Percentiles rank a stretch among this genome's conserved stretches.
Conservation (phyloP, 331 rosid species). For the Quercus tomentella region DNA sequence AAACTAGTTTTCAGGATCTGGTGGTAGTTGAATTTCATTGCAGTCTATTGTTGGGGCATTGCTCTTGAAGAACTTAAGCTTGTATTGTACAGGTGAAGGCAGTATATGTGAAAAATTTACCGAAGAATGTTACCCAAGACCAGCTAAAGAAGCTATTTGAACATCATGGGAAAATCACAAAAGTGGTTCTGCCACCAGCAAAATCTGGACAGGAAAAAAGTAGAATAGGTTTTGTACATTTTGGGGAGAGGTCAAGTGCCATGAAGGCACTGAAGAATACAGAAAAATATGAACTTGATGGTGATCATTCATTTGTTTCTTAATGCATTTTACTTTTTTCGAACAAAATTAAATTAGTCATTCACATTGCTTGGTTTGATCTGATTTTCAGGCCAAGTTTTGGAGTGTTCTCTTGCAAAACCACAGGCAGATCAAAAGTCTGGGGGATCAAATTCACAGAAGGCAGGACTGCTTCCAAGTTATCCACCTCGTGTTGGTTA, state of each 20-base stretch:
- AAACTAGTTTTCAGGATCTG: not conserved
- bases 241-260: constrained; percentile 86
- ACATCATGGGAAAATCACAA: constrained; percentile 87
- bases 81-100: constrained; percentile 74
- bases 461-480: constrained; percentile 75
- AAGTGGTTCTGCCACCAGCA: constrained; percentile 94
- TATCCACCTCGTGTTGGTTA: constrained; percentile 76
- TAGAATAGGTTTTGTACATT: constrained; percentile 95
- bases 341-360: constrained; percentile 3
- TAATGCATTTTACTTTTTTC: not conserved
- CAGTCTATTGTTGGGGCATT: not conserved
- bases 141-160: constrained; percentile 85
- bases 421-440: constrained; percentile 92
- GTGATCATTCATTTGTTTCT: constrained; percentile 28
- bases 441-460: constrained; percentile 58
- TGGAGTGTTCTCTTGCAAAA: constrained; percentile 96
- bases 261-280: constrained; percentile 93
- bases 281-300: constrained; percentile 85
- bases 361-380: constrained; percentile 4
- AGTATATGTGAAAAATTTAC: constrained; percentile 85
- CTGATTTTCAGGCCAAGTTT: constrained; percentile 59
- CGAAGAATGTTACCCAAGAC: constrained; percentile 84
- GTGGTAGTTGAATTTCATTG: not conserved
- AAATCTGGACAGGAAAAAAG: constrained; percentile 84
- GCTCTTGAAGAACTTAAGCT: not conserved